Conservation (phyloP, 1,284 basidiomycete genomes). For the Thecaphora frezii region DNA sequence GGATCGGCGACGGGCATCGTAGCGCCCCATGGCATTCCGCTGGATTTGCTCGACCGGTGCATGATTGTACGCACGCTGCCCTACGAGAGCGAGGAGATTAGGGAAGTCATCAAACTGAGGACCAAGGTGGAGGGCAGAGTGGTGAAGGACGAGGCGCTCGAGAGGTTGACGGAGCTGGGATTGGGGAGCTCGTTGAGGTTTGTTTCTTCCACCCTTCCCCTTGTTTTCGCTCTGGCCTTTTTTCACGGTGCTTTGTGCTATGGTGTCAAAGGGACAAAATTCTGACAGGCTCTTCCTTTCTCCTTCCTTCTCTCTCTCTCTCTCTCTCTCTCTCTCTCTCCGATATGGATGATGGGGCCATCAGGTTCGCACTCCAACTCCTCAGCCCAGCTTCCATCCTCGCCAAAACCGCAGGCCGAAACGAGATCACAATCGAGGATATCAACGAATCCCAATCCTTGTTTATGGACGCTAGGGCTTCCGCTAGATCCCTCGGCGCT, state of each 20-base stretch:
- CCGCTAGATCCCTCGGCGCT: constrained; percentile 32
- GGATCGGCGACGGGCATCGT: constrained; percentile 71
- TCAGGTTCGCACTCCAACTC: constrained; percentile 85
- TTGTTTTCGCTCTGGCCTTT: background rate
- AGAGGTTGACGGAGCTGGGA: constrained; percentile 79
- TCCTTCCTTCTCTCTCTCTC: background rate
- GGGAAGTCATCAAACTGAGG: constrained; percentile 81
- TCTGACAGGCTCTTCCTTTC: no score
- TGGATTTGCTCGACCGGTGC: constrained; percentile 91
- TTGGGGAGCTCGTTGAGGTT: constrained; percentile 80
- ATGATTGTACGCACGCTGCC: constrained; percentile 92
- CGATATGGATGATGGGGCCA: no score
- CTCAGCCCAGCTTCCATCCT: constrained; percentile 90
- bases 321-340: background rate
- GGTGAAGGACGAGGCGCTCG: constrained; percentile 75
- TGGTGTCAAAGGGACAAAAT: no score
- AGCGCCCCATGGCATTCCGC: constrained; percentile 88
- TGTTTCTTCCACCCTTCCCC: constrained; percentile 42
- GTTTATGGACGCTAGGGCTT: constrained; percentile 84
- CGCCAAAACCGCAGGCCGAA: constrained; percentile 73
- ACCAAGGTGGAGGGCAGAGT: constrained; percentile 83
- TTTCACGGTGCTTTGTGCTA: background rate
- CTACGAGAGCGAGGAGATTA: constrained; percentile 82
- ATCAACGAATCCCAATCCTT: constrained; percentile 80
- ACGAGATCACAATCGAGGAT: constrained; percentile 81